Conservation (phyloP, 495 filamentous ascomycete species). For the Aspergillus saccharolyticus region DNA sequence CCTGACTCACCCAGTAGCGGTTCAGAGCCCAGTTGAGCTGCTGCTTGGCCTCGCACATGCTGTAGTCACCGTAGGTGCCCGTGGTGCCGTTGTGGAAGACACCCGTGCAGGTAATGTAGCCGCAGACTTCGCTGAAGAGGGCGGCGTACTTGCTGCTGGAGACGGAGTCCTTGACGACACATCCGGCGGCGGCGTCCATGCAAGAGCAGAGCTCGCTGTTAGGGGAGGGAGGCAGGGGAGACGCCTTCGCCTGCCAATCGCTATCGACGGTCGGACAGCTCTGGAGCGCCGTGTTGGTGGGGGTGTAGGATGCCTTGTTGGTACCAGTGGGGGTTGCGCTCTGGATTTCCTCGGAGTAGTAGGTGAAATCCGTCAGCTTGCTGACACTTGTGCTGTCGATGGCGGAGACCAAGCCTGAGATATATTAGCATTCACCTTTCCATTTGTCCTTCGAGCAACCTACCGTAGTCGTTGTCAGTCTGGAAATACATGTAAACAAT, state of each 20-base stretch:
- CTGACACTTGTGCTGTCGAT: slow-evolving; percentile 54
- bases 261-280: slow-evolving; percentile 62
- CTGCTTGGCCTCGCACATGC: slow-evolving; percentile 76
- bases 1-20: slow-evolving; percentile 68
- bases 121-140: slow-evolving; percentile 75
- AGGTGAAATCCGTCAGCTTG: slow-evolving; percentile 67
- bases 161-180: slow-evolving; percentile 54
- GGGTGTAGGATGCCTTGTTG: slow-evolving; percentile 62
- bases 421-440: slow-evolving; percentile 1
- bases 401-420: slow-evolving; percentile 62
- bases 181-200: slow-evolving; percentile 68
- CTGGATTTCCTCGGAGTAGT: slow-evolving; percentile 66
- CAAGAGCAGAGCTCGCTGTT: slow-evolving; percentile 72
- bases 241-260: slow-evolving; percentile 62
- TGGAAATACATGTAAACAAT: slow-evolving; percentile 98
- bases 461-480: slow-evolving; percentile 85
- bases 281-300: slow-evolving; percentile 67
- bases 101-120: slow-evolving; percentile 59
- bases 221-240: slow-evolving; percentile 72
- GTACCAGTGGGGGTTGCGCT: slow-evolving; percentile 61
- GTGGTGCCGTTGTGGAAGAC: slow-evolving; percentile 64
- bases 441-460: slow-evolving; percentile 7
- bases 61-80: slow-evolving; percentile 81
- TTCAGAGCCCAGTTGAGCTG: slow-evolving; percentile 79
- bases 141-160: slow-evolving; percentile 48